These are phyloP conservation scores for Apiospora saccharicola DNA, from an alignment of 2,329 filamentous ascomycete genomes.

Conservation along the genomic window DNA sequence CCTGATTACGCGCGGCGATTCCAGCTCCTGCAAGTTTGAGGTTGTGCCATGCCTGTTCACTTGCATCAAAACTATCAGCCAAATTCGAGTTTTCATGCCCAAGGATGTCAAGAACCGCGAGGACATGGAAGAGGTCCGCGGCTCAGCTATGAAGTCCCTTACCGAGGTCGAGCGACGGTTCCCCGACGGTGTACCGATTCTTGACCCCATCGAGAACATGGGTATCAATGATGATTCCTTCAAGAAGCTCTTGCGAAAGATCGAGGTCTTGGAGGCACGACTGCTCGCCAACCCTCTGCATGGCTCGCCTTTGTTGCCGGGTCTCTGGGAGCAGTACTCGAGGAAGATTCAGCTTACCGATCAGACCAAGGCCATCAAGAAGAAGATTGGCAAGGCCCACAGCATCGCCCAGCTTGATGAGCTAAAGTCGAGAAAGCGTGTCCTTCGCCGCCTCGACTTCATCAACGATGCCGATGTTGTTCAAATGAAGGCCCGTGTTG, in stretches of 20 bases:
- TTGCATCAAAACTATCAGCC: slow-evolving; percentile 84
- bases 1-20: slow-evolving; percentile 66
- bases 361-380: slow-evolving; percentile 88
- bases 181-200: slow-evolving; percentile 85
- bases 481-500: slow-evolving; percentile 94
- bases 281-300: slow-evolving; percentile 90
- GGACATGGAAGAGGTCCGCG: slow-evolving; percentile 72
- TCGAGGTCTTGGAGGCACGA: slow-evolving; percentile 93
- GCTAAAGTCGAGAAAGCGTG: slow-evolving; percentile 93
- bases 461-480: slow-evolving; percentile 96
- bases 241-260: slow-evolving; percentile 92
- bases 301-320: slow-evolving; percentile 82
- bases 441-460: slow-evolving; percentile 91
- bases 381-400: slow-evolving; percentile 83
- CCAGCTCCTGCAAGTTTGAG: slow-evolving; percentile 76
- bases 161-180: slow-evolving; percentile 86
- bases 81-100: slow-evolving; percentile 84
- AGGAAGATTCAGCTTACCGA: slow-evolving; percentile 78
- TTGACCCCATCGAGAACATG: slow-evolving; percentile 98
- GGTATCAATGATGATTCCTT: slow-evolving; percentile 90
- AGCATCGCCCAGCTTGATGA: slow-evolving; percentile 94
- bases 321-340: slow-evolving; percentile 87
- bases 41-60: slow-evolving; percentile 86
- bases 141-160: slow-evolving; percentile 71
- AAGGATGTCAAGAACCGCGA: slow-evolving; percentile 74